These are phyloP conservation scores for Metroxylon sagu DNA, from an alignment of 176 grass and related monocot species.

Conservation along the genomic window DNA sequence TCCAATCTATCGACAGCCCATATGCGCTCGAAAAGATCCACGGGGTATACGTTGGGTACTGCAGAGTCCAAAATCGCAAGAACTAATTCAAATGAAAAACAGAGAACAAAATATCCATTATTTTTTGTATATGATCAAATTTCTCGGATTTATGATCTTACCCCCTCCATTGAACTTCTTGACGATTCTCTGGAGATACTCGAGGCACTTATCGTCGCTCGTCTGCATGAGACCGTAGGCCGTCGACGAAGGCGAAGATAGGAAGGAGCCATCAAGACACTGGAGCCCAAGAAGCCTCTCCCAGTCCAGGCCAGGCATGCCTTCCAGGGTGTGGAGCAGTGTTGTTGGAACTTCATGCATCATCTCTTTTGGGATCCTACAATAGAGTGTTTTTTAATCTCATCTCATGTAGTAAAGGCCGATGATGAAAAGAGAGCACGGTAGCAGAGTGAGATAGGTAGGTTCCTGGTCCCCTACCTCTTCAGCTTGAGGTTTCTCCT, in stretches of 20 bases:
- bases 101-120: too few species aligned
- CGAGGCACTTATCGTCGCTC: slow-evolving; percentile 53
- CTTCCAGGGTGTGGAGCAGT: slow-evolving; percentile 81
- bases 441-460: too few species aligned
- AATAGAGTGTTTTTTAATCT: too few species aligned
- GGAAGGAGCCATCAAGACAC: slow-evolving; percentile 58
- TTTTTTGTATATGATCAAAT: too few species aligned
- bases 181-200: slow-evolving; percentile 47
- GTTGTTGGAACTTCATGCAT: slow-evolving; percentile 73
- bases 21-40: slow-evolving; percentile 6
- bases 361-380: slow-evolving; percentile 70
- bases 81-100: too few species aligned
- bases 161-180: slow-evolving; percentile 63
- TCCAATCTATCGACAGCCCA: slow-evolving; percentile 5
- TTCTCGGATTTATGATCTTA: slow-evolving; percentile 2
- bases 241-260: slow-evolving; percentile 70
- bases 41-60: slow-evolving; percentile 14
- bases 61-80: background rate
- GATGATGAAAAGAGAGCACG: too few species aligned
- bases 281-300: slow-evolving; percentile 61
- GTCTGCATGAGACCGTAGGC: slow-evolving; percentile 77
- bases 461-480: slow-evolving; percentile 22
- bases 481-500: slow-evolving; percentile 63
- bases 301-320: slow-evolving; percentile 66
- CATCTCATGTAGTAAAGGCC: too few species aligned